These are phyloP conservation scores for Leucaena leucocephala DNA, from an alignment of 306 rosid genomes.

Conservation along the genomic window DNA sequence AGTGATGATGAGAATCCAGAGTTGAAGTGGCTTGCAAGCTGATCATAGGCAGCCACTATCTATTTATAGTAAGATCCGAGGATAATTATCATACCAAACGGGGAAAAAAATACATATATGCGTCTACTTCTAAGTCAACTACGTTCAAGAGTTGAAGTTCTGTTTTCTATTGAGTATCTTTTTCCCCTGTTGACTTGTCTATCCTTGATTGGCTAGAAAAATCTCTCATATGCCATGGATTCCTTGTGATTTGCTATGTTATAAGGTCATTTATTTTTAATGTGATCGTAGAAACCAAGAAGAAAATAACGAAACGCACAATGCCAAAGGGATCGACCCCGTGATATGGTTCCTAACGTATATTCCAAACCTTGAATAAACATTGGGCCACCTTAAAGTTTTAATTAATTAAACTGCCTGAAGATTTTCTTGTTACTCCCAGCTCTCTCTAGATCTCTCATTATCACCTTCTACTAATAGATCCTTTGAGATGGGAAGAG, in stretches of 20 bases:
- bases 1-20: background rate
- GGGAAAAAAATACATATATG: background rate
- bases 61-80: conserved; percentile 2
- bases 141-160: background rate
- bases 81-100: background rate
- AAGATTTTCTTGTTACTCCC: background rate
- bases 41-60: background rate
- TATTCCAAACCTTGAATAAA: background rate
- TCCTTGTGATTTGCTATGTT: background rate
- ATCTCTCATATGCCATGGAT: background rate
- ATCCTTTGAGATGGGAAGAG: background rate
- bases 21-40: background rate
- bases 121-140: background rate
- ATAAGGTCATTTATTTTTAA: conserved; percentile 1
- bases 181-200: background rate
- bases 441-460: background rate
- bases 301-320: too few relatives aligned
- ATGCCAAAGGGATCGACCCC: background rate
- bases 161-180: too few relatives aligned
- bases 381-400: background rate
- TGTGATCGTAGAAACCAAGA: background rate
- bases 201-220: background rate
- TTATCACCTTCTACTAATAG: background rate
- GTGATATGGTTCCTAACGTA: background rate
- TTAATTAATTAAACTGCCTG: background rate